These are phyloP conservation scores for Ogataea minuta DNA, from an alignment of 805 yeast species.

Conservation along the genomic window DNA sequence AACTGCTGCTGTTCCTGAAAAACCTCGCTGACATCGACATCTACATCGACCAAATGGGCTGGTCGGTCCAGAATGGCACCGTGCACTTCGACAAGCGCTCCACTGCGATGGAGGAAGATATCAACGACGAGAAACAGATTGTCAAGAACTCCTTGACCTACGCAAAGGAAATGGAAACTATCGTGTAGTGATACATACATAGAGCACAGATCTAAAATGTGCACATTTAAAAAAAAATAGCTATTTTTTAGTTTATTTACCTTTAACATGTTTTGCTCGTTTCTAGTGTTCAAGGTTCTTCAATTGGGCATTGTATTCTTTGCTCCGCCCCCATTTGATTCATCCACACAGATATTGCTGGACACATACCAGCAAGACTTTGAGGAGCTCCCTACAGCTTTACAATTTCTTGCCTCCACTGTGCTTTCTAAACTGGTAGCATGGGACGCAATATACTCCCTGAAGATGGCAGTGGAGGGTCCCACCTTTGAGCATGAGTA, in stretches of 20 bases:
- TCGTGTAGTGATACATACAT: constrained; percentile 46
- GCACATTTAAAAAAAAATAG: not conserved
- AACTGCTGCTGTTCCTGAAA: constrained; percentile 69
- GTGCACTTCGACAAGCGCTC: constrained; percentile 41
- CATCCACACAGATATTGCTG: constrained; percentile 42
- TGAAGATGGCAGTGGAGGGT: constrained; percentile 50
- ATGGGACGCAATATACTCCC: constrained; percentile 87
- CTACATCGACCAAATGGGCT: constrained; percentile 54
- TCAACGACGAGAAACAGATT: constrained; percentile 43
- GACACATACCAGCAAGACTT: constrained; percentile 21
- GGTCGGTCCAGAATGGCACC: constrained; percentile 54
- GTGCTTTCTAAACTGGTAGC: constrained; percentile 54
- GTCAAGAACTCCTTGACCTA: constrained; percentile 76
- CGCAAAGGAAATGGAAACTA: constrained; percentile 90
- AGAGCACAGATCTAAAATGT: not conserved
- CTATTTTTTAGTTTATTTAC: constrained; percentile 11
- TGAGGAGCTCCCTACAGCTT: constrained; percentile 1
- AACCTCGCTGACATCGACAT: constrained; percentile 49
- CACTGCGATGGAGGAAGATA: constrained; percentile 30
- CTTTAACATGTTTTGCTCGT: constrained; percentile 16
- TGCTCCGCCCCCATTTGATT: constrained; percentile 49
- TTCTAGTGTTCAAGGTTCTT: constrained; percentile 34
- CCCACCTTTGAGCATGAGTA: constrained; percentile 80
- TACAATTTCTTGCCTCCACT: constrained; percentile 11
- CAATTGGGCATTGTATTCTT: constrained; percentile 39